These are phyloP conservation scores for Ustulina deusta DNA, from an alignment of 2,329 filamentous ascomycete species.

Conservation along the genomic window DNA sequence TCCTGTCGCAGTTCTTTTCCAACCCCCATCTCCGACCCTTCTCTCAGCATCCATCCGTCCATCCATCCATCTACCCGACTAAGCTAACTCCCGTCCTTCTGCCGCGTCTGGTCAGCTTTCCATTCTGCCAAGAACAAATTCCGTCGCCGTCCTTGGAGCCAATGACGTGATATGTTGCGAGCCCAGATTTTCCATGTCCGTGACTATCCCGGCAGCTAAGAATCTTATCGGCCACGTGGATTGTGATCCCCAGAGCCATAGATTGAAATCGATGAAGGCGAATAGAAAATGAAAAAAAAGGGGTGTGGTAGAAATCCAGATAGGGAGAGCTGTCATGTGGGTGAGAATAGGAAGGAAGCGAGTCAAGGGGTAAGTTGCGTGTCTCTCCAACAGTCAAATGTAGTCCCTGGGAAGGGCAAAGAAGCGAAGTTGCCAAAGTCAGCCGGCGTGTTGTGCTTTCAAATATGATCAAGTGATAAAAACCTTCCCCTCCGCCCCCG, in stretches of 20 bases:
- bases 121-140: background rate
- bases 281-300: constrained; percentile 15
- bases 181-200: background rate
- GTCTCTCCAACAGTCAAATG: constrained; percentile 15
- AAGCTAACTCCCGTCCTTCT: background rate
- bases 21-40: background rate
- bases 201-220: background rate
- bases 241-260: background rate
- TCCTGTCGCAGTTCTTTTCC: background rate
- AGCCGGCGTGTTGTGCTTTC: constrained; percentile 5
- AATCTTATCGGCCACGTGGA: background rate
- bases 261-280: constrained; percentile 2
- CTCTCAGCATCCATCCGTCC: constrained; percentile 7
- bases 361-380: constrained; percentile 22
- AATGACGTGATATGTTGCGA: constrained; percentile 12
- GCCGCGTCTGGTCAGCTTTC: background rate
- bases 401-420: constrained; percentile 10
- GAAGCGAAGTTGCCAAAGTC: constrained; percentile 28
- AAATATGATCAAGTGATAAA: background rate
- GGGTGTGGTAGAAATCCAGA: constrained; percentile 9
- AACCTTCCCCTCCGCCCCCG: background rate
- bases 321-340: constrained; percentile 9
- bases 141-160: background rate
- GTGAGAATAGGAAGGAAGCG: constrained; percentile 15
- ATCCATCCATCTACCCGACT: background rate